Evolutionary conservation across 2,329 filamentous ascomycete genomes (phyloP).

Genomic region (Trichoderma afroharzianum): DNA sequence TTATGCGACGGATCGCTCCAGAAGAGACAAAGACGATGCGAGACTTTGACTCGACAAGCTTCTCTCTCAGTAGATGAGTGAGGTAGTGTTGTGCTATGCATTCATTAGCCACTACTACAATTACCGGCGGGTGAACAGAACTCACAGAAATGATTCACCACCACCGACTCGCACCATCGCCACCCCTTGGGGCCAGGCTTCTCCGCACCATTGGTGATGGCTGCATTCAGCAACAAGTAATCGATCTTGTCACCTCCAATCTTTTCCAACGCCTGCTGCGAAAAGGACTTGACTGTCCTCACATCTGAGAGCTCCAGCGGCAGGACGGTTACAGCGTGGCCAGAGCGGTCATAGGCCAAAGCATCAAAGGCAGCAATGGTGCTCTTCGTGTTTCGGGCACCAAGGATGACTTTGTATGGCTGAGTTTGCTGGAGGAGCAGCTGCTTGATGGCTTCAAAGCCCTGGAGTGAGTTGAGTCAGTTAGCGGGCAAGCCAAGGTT

Average conservation of each 20-base stretch:
- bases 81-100: slow-evolving; percentile 51
- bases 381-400: slow-evolving; percentile 42
- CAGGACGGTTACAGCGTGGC: slow-evolving; percentile 42
- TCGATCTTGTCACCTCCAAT: slow-evolving; percentile 43
- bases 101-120: background rate
- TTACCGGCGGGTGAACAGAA: background rate
- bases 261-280: slow-evolving; percentile 39
- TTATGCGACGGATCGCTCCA: slow-evolving; percentile 42
- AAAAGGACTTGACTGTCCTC: slow-evolving; percentile 44
- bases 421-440: slow-evolving; percentile 41
- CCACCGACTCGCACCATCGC: slow-evolving; percentile 47
- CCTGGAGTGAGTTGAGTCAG: slow-evolving; percentile 31
- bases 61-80: slow-evolving; percentile 45
- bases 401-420: slow-evolving; percentile 47
- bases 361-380: slow-evolving; percentile 41
- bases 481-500: background rate
- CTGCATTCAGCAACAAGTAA: slow-evolving; percentile 50
- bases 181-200: slow-evolving; percentile 38
- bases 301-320: slow-evolving; percentile 48
- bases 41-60: slow-evolving; percentile 43
- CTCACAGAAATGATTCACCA: slow-evolving; percentile 53
- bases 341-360: slow-evolving; percentile 39
- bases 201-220: slow-evolving; percentile 35
- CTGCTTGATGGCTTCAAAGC: slow-evolving; percentile 51
- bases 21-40: slow-evolving; percentile 51